phyloP scores from a whole-genome alignment of 768 basidiomycete species.

The Inosperma sp. region DNA sequence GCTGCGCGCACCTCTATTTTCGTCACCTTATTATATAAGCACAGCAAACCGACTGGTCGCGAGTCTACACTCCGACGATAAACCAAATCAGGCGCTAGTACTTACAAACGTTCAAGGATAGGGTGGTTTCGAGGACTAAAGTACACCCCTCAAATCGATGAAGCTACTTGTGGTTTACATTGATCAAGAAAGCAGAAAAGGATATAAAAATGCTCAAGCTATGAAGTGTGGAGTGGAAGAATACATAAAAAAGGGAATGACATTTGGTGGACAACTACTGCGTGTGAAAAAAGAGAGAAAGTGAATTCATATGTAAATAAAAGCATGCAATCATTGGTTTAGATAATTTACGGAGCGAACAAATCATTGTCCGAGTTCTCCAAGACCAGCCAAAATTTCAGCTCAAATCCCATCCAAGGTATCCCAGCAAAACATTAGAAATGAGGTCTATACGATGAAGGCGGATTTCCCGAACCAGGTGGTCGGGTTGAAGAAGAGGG shows the following conservation, averaged over 20 bases:
- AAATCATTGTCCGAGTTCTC: not conserved
- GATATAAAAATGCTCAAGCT: too few relatives aligned
- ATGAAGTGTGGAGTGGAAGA: not conserved
- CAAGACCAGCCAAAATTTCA: not conserved
- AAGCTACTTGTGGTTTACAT: too few relatives aligned
- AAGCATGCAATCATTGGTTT: not conserved
- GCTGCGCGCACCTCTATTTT: too few relatives aligned
- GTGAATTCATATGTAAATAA: not conserved
- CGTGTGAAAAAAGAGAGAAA: not conserved
- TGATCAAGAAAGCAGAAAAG: too few relatives aligned
- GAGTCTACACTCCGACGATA: too few relatives aligned
- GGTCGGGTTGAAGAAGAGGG: not conserved
- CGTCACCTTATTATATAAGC: too few relatives aligned
- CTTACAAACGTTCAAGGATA: too few relatives aligned
- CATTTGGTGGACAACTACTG: not conserved
- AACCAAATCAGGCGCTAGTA: too few relatives aligned
- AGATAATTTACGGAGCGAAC: not conserved
- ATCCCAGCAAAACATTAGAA: slow-evolving; percentile 3
- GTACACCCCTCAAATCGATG: too few relatives aligned
- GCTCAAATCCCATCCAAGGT: slow-evolving; percentile 5
- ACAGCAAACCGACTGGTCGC: too few relatives aligned
- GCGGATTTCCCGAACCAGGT: not conserved
- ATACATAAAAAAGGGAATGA: not conserved
- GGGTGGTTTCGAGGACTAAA: too few relatives aligned
- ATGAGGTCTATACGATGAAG: too few relatives aligned